A percentile compares a stretch with the other conserved stretches of the same genome.
phyloP scores from a whole-genome alignment of 371 early-diverging fungal genomes.

The Chytridium lagenaria region DNA sequence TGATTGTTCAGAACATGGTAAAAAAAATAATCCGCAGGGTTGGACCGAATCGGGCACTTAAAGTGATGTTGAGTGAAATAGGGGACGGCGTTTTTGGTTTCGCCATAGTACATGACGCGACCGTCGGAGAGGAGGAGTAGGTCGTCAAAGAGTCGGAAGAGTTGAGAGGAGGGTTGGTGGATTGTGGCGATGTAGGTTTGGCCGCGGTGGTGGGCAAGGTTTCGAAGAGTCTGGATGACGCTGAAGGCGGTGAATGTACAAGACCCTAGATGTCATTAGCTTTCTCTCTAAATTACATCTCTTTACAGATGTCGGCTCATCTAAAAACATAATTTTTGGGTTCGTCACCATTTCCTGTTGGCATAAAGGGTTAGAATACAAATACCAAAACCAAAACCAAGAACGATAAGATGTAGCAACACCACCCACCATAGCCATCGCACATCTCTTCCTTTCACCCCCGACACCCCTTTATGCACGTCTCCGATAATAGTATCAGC shows the following conservation, averaged over 20 bases:
- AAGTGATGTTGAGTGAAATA: constrained; percentile 59
- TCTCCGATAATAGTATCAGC: constrained; percentile 78
- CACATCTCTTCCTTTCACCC: constrained; percentile 82
- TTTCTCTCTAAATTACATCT: no score
- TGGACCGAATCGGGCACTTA: constrained; percentile 63
- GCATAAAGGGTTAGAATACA: not conserved
- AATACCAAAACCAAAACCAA: no score
- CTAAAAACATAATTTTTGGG: constrained; percentile 85
- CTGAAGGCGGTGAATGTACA: constrained; percentile 72
- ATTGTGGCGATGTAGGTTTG: constrained; percentile 66
- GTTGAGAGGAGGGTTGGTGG: constrained; percentile 74
- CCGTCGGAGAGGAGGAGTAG: constrained; percentile 65
- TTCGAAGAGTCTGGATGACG: constrained; percentile 60
- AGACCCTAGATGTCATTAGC: constrained; percentile 87
- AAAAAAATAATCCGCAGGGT: constrained; percentile 61
- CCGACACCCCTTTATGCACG: constrained; percentile 78
- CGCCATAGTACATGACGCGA: constrained; percentile 63
- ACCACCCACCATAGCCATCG: constrained; percentile 50
- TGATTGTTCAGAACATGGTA: constrained; percentile 44
- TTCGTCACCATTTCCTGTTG: constrained; percentile 79
- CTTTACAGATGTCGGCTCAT: constrained; percentile 73
- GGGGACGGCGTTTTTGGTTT: constrained; percentile 48
- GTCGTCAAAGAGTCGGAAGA: constrained; percentile 68
- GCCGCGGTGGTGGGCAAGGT: constrained; percentile 50
- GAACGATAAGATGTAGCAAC: not conserved